Conservation (phyloP, 495 filamentous ascomycete species). For the Bryoglossum gracile region DNA sequence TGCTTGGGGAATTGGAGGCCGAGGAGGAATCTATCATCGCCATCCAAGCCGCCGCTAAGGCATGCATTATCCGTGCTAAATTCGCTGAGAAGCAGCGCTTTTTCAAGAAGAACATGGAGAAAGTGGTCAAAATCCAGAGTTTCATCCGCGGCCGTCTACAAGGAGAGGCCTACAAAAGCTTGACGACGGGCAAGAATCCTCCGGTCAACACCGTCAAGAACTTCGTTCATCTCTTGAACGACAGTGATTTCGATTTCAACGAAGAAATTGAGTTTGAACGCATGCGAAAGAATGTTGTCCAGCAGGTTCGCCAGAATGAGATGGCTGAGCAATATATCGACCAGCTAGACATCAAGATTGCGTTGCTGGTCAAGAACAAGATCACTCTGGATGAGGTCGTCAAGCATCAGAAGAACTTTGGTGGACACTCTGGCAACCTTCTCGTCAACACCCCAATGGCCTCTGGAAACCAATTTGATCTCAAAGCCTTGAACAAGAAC, state of each 20-base stretch:
- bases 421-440: conserved; percentile 80
- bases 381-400: conserved; percentile 98
- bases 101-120: conserved; percentile 95
- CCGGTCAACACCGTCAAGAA: conserved; percentile 94
- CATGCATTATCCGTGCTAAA: conserved; percentile 59
- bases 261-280: conserved; percentile 96
- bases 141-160: conserved; percentile 90
- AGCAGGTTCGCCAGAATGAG: conserved; percentile 95
- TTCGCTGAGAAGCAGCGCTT: conserved; percentile 82
- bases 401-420: conserved; percentile 93
- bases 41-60: conserved; percentile 69
- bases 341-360: conserved; percentile 98
- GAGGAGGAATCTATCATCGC: conserved; percentile 68
- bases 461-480: conserved; percentile 86
- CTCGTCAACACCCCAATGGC: conserved; percentile 81
- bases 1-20: conserved; percentile 68
- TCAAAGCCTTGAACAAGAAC: conserved; percentile 95
- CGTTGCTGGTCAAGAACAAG: conserved; percentile 96
- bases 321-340: conserved; percentile 96
- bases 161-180: conserved; percentile 93
- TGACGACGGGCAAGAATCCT: conserved; percentile 94
- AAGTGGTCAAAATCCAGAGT: conserved; percentile 96
- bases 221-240: conserved; percentile 95
- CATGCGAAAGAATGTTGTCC: conserved; percentile 86
- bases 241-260: conserved; percentile 98